Base-by-base conservation (phyloP, 176 grass and related monocot species). In the Urochloa ruziziensis region DNA sequence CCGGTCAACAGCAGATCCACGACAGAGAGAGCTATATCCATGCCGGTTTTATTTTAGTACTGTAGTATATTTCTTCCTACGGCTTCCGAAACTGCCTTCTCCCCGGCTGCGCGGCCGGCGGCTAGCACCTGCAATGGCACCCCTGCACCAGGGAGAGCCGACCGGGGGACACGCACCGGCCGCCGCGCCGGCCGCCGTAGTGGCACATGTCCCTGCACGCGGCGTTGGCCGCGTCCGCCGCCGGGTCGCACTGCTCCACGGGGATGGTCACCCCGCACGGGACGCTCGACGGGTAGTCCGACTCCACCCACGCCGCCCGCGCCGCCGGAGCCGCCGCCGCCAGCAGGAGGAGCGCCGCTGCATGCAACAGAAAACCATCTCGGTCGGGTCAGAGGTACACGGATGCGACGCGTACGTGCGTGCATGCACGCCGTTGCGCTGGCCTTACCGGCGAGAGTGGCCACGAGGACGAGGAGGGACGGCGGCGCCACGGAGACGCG, bases 151-250 rank as follows among this genome's bases (percentile, higher is more conserved):
- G 44, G 42, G 36, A 67, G 65, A 82, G 44, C 14, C 12, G 68
- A 12, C 52, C 91, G 5, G 60, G 60, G n/a, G 74, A 51, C 18
- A 86, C 82, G 91, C 91, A 94, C 27, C 21, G 46, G 2, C 91
- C 85, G n/a, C 91, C 91, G 10, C 80, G 87, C 54, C 80, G 35
- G 17, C 91, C 88, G 10, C 85, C 91, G 78, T 94, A 94, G 85
- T 94, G 91, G 73, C 91, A 94, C 82, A 94, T 80, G 86, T 94
- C 91, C 62, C 67, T 53, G 85, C 91, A 94, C 1, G 91, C 91
- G 13, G 69, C 88, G 88, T 90, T 93, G 59, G 85, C 85, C 44
- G 56, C 34, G 14, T 69, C 35, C 28, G 61, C 82, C 27, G 44
- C 64, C 36, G 91, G 91, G 67, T 90, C 79, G 62, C 91, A 90